Conservation (phyloP, 495 filamentous ascomycete genomes). For the Podospora pseudoanserina region DNA sequence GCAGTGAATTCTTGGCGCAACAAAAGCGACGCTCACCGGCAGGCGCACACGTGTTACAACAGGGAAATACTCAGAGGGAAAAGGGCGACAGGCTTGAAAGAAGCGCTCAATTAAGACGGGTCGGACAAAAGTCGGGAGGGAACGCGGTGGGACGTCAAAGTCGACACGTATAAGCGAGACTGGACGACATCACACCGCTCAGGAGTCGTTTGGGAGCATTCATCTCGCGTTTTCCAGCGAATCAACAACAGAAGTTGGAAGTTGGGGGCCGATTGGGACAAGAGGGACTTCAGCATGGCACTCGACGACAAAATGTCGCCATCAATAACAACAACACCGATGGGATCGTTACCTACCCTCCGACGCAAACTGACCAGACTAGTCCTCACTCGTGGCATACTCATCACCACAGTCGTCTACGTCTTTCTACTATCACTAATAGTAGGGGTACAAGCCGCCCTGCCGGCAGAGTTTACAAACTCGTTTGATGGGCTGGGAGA, state of each 20-base stretch:
- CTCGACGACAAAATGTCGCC: neutral
- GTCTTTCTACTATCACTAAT: conserved; percentile 3
- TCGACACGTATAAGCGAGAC: neutral
- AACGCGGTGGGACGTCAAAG: neutral
- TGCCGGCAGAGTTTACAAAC: conserved; percentile 27
- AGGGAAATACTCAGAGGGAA: too few species aligned
- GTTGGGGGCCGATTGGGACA: too few species aligned
- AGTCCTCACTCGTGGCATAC: neutral
- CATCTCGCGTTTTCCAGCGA: too few species aligned
- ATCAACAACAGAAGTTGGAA: too few species aligned
- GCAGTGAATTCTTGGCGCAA: too few species aligned
- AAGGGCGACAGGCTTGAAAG: too few species aligned
- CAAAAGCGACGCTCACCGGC: too few species aligned
- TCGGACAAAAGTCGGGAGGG: neutral
- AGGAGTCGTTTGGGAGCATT: neutral
- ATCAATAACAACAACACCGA: neutral
- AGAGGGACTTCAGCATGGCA: too few species aligned
- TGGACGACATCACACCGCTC: neutral
- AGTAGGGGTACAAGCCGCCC: conserved; percentile 4
- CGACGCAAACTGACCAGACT: neutral
- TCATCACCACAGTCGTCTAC: conserved; percentile 7
- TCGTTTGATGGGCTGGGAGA: conserved; percentile 27
- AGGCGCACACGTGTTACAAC: too few species aligned
- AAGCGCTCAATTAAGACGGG: too few species aligned
- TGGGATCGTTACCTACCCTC: neutral